Conservation (phyloP, 495 filamentous ascomycete genomes). For the Xylaria venustula region DNA sequence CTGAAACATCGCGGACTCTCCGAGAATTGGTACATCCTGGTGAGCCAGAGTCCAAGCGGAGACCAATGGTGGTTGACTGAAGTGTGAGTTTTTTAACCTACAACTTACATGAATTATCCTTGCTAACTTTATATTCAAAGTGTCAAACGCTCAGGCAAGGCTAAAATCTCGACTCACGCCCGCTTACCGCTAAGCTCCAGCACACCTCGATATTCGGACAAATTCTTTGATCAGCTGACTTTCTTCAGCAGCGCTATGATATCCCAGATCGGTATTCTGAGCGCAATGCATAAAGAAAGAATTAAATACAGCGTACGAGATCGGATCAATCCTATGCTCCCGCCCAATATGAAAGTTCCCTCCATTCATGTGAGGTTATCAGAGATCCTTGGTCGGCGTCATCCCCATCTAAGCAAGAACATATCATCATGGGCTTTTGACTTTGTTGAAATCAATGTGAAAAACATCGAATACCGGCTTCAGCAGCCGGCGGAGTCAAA, state of each 20-base stretch:
- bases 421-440: constrained; percentile 51
- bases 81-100: constrained; percentile 41
- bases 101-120: constrained; percentile 6
- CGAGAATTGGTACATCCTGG: constrained; percentile 64
- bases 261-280: constrained; percentile 43
- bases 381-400: constrained; percentile 35
- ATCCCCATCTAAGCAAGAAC: constrained; percentile 16
- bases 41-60: constrained; percentile 68
- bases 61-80: constrained; percentile 76
- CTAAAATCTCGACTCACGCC: constrained; percentile 30
- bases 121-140: constrained; percentile 17
- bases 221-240: constrained; percentile 40
- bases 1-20: constrained; percentile 63
- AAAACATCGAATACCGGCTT: constrained; percentile 36
- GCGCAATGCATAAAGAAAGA: constrained; percentile 39
- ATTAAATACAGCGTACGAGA: constrained; percentile 28
- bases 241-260: constrained; percentile 41
- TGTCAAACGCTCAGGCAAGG: constrained; percentile 20
- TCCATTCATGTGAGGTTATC: constrained; percentile 43
- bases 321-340: constrained; percentile 23
- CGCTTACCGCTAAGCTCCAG: constrained; percentile 37
- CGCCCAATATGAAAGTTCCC: constrained; percentile 40
- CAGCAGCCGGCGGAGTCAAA: constrained; percentile 9
- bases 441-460: constrained; percentile 52
- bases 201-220: constrained; percentile 31